These are phyloP conservation scores for Pisolithus tinctorius DNA, from an alignment of 768 basidiomycete genomes.

Conservation along the genomic window DNA sequence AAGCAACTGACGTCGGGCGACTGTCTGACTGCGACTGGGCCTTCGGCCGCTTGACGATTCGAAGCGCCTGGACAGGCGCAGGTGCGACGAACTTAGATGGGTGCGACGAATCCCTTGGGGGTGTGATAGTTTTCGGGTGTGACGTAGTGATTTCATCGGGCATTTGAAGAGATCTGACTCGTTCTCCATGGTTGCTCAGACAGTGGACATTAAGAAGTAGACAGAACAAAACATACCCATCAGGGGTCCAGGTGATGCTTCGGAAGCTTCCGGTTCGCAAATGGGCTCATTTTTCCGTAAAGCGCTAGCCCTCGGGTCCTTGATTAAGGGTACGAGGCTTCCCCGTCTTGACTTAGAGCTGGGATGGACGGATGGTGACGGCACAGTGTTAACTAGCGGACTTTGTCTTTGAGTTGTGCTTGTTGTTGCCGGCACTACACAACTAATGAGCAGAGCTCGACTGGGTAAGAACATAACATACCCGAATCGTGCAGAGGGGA, in stretches of 20 bases:
- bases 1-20: constrained; percentile 8
- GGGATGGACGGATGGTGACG: neutral
- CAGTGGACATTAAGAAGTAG: neutral
- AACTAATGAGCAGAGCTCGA: neutral
- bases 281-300: neutral
- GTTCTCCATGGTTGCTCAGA: neutral
- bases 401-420: neutral
- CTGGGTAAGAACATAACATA: neutral
- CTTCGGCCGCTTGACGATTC: constrained; percentile 24
- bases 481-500: neutral
- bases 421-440: neutral
- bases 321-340: neutral
- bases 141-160: neutral
- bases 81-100: constrained; percentile 6
- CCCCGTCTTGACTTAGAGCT: neutral
- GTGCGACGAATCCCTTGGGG: neutral
- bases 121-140: neutral
- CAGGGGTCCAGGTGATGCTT: neutral
- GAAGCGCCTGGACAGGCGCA: constrained; percentile 19
- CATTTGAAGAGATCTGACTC: neutral
- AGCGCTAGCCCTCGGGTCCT: neutral
- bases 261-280: neutral
- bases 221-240: neutral
- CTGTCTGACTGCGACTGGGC: constrained; percentile 5
- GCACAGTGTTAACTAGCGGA: neutral